Base-by-base conservation (phyloP, 352 stramenopile species). In the Pythium oligandrum region DNA sequence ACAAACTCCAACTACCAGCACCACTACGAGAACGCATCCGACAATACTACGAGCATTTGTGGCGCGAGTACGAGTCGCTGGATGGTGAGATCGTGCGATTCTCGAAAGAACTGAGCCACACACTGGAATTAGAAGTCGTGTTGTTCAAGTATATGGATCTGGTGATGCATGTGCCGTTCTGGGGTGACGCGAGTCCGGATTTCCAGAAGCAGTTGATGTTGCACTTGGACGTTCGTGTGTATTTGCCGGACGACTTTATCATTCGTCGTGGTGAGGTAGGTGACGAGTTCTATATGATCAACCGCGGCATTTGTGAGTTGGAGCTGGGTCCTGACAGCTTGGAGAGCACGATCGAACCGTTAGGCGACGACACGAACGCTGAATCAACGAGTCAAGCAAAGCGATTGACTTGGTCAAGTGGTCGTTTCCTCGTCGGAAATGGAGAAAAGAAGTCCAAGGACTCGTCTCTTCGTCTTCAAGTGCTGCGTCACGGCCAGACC, bases 141-240 rank as follows among this genome's bases (percentile, higher is more conserved):
- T 46, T 91, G 3, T 93, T 75, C 64, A 88, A 88, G 63, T 92
- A 84, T 54, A 81, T 83, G 64, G 67, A 86, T 47, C 47, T 86
- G 6, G 65, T 84, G 32, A 80, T 83, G 64, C 63, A 75, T 56
- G 62, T 83, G 7, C 75, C 79, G 2, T 78, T 85, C 45, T 87
- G 75, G 66, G 58, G 63, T 36, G 69, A 85, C 7, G 74, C 67
- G 11, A 70, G 62, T 1, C 66, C 73, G 0, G 76, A 90, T 43
- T 85, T 93, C 57, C 66, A 86, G 49, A 86, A 83, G 59, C 75
- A 86, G 48, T 52, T 90, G 4, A 66, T 88, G 51, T 32, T 83
- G 35, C 58, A 60, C 11, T 50, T 91, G 11, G 61, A 75, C 31
- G 75, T 85, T 8, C 71, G 75, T 39, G 65, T 91, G 10, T 91